phyloP scores from a whole-genome alignment of 208 protist genomes.

The Leptomonas pyrrhocoris region DNA sequence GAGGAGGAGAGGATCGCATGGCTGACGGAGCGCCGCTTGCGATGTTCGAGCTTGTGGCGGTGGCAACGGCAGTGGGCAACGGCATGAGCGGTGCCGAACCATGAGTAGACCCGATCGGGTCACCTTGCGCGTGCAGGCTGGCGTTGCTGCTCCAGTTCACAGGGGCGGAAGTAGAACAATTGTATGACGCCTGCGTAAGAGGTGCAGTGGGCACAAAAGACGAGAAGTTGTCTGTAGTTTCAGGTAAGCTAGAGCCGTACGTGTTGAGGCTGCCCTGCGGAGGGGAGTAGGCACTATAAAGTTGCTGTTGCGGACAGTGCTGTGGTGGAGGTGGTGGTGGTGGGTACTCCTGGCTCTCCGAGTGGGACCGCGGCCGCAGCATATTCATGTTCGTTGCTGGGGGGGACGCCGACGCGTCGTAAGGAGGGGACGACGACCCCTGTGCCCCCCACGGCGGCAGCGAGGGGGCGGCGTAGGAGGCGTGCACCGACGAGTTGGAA shows the following conservation, averaged over 20 bases:
- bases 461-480: constrained; percentile 3
- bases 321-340: constrained; percentile 1
- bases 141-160: background rate
- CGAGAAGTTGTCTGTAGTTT: constrained; percentile 6
- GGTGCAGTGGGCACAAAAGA: constrained; percentile 6
- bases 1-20: background rate
- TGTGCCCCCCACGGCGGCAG: background rate
- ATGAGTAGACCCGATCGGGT: background rate
- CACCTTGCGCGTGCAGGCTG: constrained; percentile 1
- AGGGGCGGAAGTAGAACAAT: constrained; percentile 3
- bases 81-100: background rate
- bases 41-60: background rate
- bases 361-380: background rate
- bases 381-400: background rate
- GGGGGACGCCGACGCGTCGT: background rate
- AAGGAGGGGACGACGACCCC: background rate
- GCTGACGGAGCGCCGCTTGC: background rate
- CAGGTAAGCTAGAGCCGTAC: background rate
- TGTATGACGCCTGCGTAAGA: constrained; percentile 17
- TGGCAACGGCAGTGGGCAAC: background rate
- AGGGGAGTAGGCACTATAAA: constrained; percentile 11
- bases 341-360: background rate
- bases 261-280: background rate
- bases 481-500: background rate
- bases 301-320: background rate